Evolutionary conservation across 345 rosid genomes (phyloP).

Genomic region (Euphorbia pulcherrima): DNA sequence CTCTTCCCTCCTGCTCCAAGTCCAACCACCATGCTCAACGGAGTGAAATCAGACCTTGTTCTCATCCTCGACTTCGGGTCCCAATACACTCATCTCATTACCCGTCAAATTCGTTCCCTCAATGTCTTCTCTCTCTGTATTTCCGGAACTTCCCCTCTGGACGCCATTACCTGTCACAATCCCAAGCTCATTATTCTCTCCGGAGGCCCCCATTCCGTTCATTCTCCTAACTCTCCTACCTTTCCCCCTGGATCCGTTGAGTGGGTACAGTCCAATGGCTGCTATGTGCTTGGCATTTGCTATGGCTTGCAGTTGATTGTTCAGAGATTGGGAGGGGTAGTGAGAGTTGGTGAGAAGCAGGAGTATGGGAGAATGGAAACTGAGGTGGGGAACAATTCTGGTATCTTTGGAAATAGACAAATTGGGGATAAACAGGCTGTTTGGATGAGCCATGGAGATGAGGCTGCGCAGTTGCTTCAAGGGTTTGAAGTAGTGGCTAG

Average conservation of each 20-base stretch:
- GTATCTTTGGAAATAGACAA: conserved; percentile 56
- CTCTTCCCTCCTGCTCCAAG: background rate
- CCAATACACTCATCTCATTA: conserved; percentile 88
- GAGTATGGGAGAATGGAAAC: conserved; percentile 98
- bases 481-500: conserved; percentile 74
- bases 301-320: conserved; percentile 86
- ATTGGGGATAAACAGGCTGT: conserved; percentile 73
- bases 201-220: conserved; percentile 96
- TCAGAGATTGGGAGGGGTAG: conserved; percentile 77
- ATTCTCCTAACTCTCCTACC: conserved; percentile 57
- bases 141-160: conserved; percentile 73
- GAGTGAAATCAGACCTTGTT: conserved; percentile 57
- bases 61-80: conserved; percentile 92
- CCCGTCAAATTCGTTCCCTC: conserved; percentile 86
- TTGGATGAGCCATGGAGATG: conserved; percentile 99
- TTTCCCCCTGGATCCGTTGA: conserved; percentile 69
- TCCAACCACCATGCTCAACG: conserved; percentile 12
- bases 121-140: conserved; percentile 81
- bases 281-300: conserved; percentile 70
- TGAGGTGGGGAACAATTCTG: conserved; percentile 45
- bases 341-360: conserved; percentile 67
- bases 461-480: conserved; percentile 59
- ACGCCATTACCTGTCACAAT: conserved; percentile 47
- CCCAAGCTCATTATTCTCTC: conserved; percentile 86
- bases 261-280: conserved; percentile 60